Evolutionary conservation across 768 basidiomycete genomes (phyloP), one percentile per base, ranked within the genome.

Genomic region (Chiua virens): DNA sequence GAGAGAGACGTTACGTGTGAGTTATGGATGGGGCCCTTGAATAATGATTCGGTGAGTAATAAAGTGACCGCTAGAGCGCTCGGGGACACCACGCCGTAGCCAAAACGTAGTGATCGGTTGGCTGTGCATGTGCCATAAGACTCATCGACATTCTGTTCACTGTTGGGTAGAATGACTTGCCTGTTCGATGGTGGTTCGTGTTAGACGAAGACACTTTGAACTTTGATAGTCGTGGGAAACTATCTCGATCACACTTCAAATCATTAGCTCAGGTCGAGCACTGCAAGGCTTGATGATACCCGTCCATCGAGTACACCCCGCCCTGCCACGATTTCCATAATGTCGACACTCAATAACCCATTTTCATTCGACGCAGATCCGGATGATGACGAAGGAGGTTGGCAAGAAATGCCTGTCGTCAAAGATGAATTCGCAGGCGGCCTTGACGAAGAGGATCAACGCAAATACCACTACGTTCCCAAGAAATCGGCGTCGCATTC

Each of bases 361-460:
- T 61, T 68, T 40, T 41, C 37, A 27, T 63, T 63, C 42, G 61
- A 63, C 20, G 62, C 56, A 6, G 59, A 56, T 61, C 76, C 83
- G 59, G 86, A 87, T 59, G 79, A 87, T 58, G 88, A 89, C 63
- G 92, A 92, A 25, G 90, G 85, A 54, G 91, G 89, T 42, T 95
- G 93, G 93, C 82, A 92, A 63, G 92, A 95, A 61, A 96, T 96
- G 93, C 93, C 92, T 2, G 80, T 96, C 55, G 75, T 95, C 60
- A 82, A 83, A 34, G 79, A 88, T 65, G 78, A 82, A 49, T 73
- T 76, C 36, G 73, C 78, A 20, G 75, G 77, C 52, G 89, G 85
- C n/a, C 73, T 93, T 27, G 89, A 92, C 70, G 88, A 91, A 47
- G 91, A 93, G 61, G 89, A 92, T 67, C 83, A 82, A 66, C 89